Percentiles rank a stretch among this genome's conserved stretches.
Conservation (phyloP, 768 basidiomycete species). For the Russula sp. region DNA sequence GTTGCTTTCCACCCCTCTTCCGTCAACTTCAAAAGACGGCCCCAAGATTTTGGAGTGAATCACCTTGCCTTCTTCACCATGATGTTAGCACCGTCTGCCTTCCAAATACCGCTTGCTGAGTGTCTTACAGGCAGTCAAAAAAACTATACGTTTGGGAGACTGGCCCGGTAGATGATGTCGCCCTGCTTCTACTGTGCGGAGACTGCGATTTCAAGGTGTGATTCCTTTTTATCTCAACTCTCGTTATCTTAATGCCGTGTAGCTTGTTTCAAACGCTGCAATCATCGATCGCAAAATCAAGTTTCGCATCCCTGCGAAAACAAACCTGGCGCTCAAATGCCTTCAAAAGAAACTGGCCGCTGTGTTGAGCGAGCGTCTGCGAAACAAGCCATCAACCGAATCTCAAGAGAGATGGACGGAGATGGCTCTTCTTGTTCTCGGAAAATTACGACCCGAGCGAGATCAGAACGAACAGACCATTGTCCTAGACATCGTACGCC, state of each 20-base stretch:
- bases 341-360: slow-evolving; percentile 58
- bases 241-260: background rate
- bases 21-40: slow-evolving; percentile 72
- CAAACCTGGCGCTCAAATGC: slow-evolving; percentile 72
- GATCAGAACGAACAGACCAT: slow-evolving; percentile 1
- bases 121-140: slow-evolving; percentile 76
- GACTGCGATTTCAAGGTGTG: slow-evolving; percentile 84
- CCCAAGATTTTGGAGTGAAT: slow-evolving; percentile 65
- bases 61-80: slow-evolving; percentile 83
- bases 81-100: slow-evolving; percentile 47
- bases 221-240: background rate
- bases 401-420: slow-evolving; percentile 70
- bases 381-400: slow-evolving; percentile 51
- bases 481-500: slow-evolving; percentile 14
- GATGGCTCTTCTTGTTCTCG: slow-evolving; percentile 55
- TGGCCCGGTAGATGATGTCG: slow-evolving; percentile 78
- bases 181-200: slow-evolving; percentile 79
- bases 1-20: slow-evolving; percentile 87
- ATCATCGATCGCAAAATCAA: slow-evolving; percentile 83
- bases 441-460: slow-evolving; percentile 37
- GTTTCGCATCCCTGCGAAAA: slow-evolving; percentile 62
- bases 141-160: slow-evolving; percentile 93
- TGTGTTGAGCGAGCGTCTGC: slow-evolving; percentile 61
- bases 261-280: slow-evolving; percentile 69
- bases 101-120: background rate